Evolutionary conservation across 2,329 filamentous ascomycete genomes (phyloP), one percentile per base, ranked within the genome.

Genomic region (Xenoacremonium recifei): DNA sequence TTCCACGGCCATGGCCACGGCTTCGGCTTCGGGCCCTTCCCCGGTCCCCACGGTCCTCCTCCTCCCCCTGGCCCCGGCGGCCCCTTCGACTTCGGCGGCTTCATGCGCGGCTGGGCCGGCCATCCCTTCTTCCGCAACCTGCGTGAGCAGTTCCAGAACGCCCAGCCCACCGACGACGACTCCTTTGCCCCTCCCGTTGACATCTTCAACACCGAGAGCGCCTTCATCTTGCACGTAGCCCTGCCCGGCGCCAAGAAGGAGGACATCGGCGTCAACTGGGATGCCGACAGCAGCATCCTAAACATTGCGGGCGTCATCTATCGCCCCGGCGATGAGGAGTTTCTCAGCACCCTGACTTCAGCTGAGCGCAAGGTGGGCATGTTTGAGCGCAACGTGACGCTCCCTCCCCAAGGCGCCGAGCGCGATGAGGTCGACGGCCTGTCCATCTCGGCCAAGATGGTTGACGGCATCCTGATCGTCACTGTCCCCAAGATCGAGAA

Each of bases 191-290:
- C 85, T 1, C 80, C 84, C n/a, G 71, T 84, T 41, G 89, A 95
- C 61, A 69, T 91, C 50, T 93, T 92, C 71, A 79, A 85, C 61
- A 85, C 83, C 5, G 66, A 79, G 6, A 66, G 69, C 21, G 66
- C 79, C 12, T 90, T 82, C 61, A 70, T 89, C 32, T 68, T 93
- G 7, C 87, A 93, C 63, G 70, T 90, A 56, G 84, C 87, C 1
- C 74, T 95, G 0, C 87, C 89, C 0, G 89, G 89, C 19, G 87
- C 84, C 2, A 84, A 84, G 67, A 91, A 90, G 66, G 78, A 88
- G 55, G 87, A 93, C 57, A 71, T 93, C 5, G 84, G 78, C 43
- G 79, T 93, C 34, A 83, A 84, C 62, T 95, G 86, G 79, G 81
- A 92, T 52, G 73, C 79, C 0, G 84, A 88, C 44, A 80, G 79